These are phyloP conservation scores for Noccaea bulbosa DNA, from an alignment of 345 rosid genomes.

Conservation along the genomic window DNA sequence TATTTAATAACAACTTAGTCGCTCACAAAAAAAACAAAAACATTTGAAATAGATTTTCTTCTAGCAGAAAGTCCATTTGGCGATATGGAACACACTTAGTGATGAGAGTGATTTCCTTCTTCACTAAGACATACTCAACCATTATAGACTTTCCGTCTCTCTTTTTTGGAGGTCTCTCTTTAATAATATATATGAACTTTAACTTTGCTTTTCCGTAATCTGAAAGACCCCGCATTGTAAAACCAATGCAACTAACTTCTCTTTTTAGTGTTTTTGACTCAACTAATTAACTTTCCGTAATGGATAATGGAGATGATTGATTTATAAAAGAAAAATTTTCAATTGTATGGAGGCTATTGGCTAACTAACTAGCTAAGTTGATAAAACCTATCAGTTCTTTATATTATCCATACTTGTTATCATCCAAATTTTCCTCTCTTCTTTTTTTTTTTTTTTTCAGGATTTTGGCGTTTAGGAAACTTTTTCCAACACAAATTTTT, in stretches of 20 bases:
- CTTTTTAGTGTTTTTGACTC: conserved; percentile 32
- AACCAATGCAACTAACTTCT: conserved; percentile 26
- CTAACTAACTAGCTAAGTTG: background rate
- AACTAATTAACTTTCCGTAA: conserved; percentile 20
- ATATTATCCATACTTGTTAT: conserved; percentile 32
- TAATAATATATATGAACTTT: conserved; percentile 44
- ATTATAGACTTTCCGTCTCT: conserved; percentile 28
- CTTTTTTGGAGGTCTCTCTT: conserved; percentile 24
- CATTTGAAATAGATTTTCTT: conserved; percentile 9
- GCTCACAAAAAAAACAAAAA: background rate
- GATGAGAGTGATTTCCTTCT: conserved; percentile 46
- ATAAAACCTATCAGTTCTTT: conserved; percentile 32
- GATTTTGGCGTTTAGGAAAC: conserved; percentile 21
- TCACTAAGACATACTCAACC: conserved; percentile 44
- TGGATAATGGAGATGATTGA: conserved; percentile 31
- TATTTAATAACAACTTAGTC: background rate
- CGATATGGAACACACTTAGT: conserved; percentile 34
- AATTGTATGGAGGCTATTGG: conserved; percentile 29
- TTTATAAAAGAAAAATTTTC: background rate
- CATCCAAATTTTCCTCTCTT: background rate
- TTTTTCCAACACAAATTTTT: background rate
- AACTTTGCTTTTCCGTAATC: conserved; percentile 27
- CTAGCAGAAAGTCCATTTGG: conserved; percentile 25
- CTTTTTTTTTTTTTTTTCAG: background rate
- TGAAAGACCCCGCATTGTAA: conserved; percentile 26